These are phyloP conservation scores for Mariannaea elegans DNA, from an alignment of 2,329 filamentous ascomycete species.

Conservation along the genomic window DNA sequence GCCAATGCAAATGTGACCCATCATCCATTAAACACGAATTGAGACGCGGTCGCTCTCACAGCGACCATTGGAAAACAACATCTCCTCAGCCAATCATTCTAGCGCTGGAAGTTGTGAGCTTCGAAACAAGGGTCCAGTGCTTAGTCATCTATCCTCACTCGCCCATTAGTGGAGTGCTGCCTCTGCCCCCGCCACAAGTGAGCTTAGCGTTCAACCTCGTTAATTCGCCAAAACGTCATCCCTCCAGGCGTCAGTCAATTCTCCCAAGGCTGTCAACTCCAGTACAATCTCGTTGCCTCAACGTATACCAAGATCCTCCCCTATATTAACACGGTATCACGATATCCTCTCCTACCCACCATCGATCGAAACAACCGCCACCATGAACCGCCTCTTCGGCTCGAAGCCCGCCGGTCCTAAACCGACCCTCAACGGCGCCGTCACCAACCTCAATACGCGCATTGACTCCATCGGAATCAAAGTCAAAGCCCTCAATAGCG, in stretches of 20 bases:
- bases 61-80: slow-evolving; percentile 7
- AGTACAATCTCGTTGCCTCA: not conserved
- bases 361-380: slow-evolving; percentile 38
- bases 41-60: slow-evolving; percentile 8
- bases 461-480: slow-evolving; percentile 93
- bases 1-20: not conserved
- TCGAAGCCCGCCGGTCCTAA: slow-evolving; percentile 87
- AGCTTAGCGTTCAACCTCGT: not conserved
- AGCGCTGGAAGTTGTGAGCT: not conserved
- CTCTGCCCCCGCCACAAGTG: not conserved
- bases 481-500: slow-evolving; percentile 88
- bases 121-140: not conserved
- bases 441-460: slow-evolving; percentile 84
- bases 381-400: slow-evolving; percentile 97
- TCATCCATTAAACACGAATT: slow-evolving; percentile 1
- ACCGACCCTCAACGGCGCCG: slow-evolving; percentile 85
- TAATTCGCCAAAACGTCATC: slow-evolving; percentile 38
- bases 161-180: slow-evolving; percentile 4
- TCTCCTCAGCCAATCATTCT: slow-evolving; percentile 10
- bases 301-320: not conserved
- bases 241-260: slow-evolving; percentile 31
- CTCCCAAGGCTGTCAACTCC: not conserved
- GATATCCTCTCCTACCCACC: no score
- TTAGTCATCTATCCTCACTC: slow-evolving; percentile 11
- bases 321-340: no score